phyloP scores from a whole-genome alignment of 768 basidiomycete species.

The Lactarius tabidus region DNA sequence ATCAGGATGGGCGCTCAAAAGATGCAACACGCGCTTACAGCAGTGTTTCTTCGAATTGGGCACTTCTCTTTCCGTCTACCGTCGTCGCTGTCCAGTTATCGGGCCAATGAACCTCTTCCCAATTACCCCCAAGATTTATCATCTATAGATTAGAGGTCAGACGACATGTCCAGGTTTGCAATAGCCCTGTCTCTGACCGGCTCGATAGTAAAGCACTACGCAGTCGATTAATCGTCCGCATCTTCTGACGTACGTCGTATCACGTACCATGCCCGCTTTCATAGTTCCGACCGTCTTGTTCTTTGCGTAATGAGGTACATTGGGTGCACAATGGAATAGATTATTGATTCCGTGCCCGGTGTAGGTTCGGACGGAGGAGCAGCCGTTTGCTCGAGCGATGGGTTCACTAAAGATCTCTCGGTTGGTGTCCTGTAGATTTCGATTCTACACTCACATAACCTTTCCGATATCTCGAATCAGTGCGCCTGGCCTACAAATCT shows the following conservation, averaged over 20 bases:
- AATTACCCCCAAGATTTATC: conserved; percentile 83
- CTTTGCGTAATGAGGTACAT: conserved; percentile 92
- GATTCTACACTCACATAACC: conserved; percentile 57
- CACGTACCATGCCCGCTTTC: conserved; percentile 86
- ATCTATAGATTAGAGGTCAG: conserved; percentile 49
- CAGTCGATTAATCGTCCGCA: conserved; percentile 25
- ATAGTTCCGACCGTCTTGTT: conserved; percentile 91
- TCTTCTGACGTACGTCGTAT: conserved; percentile 31
- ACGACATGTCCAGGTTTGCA: conserved; percentile 4
- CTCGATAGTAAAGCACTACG: conserved; percentile 63
- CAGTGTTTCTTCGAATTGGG: conserved; percentile 97
- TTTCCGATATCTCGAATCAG: conserved; percentile 87
- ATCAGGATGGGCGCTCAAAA: conserved; percentile 14
- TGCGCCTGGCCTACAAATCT: conserved; percentile 88
- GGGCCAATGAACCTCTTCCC: conserved; percentile 81
- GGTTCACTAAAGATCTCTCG: conserved; percentile 56
- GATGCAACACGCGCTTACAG: conserved; percentile 53
- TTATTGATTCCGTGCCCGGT: conserved; percentile 89
- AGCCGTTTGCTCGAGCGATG: conserved; percentile 75
- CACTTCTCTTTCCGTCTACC: conserved; percentile 82
- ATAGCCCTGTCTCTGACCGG: conserved; percentile 46
- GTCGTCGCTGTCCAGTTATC: conserved; percentile 98
- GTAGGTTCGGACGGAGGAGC: conserved; percentile 88
- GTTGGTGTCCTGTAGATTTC: conserved; percentile 9
- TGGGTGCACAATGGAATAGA: conserved; percentile 81